These are phyloP conservation scores for Apiospora pterosperma DNA, from an alignment of 2,329 filamentous ascomycete genomes.

Conservation along the genomic window DNA sequence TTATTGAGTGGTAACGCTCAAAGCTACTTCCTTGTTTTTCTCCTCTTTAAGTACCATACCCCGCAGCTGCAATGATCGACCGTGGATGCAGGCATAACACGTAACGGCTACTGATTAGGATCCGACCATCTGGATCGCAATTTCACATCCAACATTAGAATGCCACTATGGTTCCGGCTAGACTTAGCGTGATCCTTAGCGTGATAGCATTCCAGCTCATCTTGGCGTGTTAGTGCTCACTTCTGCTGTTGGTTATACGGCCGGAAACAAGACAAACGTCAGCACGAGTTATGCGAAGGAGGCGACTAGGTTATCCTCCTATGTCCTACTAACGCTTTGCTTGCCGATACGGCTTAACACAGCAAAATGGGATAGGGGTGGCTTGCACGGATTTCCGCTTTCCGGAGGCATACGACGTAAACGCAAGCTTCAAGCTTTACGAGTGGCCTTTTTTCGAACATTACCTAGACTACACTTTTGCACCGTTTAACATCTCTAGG, in stretches of 20 bases:
- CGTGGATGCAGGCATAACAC: background rate
- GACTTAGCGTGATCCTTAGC: background rate
- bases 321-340: too few relatives aligned
- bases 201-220: background rate
- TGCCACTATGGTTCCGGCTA: background rate
- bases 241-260: background rate
- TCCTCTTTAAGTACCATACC: background rate
- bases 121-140: background rate
- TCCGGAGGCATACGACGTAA: too few relatives aligned
- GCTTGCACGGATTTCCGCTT: too few relatives aligned
- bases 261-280: background rate
- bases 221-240: background rate
- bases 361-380: too few relatives aligned
- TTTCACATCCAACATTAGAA: background rate
- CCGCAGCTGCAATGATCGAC: background rate
- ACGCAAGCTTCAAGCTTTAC: too few relatives aligned
- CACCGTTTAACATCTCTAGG: too few relatives aligned
- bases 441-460: too few relatives aligned
- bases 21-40: background rate
- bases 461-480: too few relatives aligned
- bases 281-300: background rate
- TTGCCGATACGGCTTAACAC: too few relatives aligned
- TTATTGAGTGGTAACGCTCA: background rate
- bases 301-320: too few relatives aligned
- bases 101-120: background rate